Evolutionary conservation across 345 rosid species (phyloP).

Genomic region (Rhodamnia rubescens): DNA sequence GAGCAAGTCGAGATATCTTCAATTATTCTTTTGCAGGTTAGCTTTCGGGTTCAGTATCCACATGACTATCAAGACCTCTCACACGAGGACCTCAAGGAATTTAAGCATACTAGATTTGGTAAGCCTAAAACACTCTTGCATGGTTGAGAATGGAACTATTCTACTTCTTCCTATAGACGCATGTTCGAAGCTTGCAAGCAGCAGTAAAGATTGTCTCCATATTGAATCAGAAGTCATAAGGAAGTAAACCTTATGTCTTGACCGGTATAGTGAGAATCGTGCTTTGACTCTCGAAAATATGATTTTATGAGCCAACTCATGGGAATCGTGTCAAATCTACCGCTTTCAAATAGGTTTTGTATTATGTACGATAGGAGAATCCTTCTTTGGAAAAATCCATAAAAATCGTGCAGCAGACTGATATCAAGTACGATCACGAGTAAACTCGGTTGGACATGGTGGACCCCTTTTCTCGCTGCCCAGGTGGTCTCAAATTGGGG

Average conservation of each 20-base stretch:
- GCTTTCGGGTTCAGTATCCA: constrained; percentile 90
- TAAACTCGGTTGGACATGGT: background rate
- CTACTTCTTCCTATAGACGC: background rate
- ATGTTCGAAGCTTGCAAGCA: background rate
- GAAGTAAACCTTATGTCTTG: background rate
- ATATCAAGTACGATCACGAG: background rate
- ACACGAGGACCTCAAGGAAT: constrained; percentile 90
- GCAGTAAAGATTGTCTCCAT: background rate
- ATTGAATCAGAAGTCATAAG: background rate
- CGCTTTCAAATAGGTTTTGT: too few relatives aligned
- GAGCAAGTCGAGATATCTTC: background rate
- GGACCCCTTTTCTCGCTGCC: background rate
- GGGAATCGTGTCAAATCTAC: background rate
- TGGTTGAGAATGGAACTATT: background rate
- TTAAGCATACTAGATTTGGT: constrained; percentile 98
- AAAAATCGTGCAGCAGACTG: background rate
- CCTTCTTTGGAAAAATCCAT: too few relatives aligned
- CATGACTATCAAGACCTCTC: constrained; percentile 83
- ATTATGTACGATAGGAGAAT: too few relatives aligned
- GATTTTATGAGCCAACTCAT: background rate
- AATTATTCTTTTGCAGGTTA: constrained; percentile 48
- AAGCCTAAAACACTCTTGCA: constrained; percentile 6
- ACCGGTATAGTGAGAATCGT: background rate
- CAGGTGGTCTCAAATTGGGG: background rate
- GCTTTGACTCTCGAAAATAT: background rate